These are phyloP conservation scores for Exophiala alcalophila DNA, from an alignment of 2,329 filamentous ascomycete genomes.

Conservation along the genomic window DNA sequence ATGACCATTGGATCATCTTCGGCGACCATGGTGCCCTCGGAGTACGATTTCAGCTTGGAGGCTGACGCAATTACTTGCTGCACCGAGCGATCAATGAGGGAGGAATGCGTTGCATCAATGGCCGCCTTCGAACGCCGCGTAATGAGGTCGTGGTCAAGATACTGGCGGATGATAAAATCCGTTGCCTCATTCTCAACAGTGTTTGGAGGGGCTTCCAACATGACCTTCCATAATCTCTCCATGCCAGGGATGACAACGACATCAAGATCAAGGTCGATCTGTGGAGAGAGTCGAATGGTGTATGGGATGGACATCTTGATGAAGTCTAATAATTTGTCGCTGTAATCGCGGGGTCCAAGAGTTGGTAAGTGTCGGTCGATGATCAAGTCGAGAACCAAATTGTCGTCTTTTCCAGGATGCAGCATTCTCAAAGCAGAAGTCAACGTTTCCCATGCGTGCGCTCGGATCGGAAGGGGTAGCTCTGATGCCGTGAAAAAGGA, in stretches of 20 bases:
- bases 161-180: constrained; percentile 68
- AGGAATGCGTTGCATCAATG: constrained; percentile 61
- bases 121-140: constrained; percentile 44
- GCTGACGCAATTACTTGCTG: constrained; percentile 65
- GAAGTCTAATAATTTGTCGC: constrained; percentile 24
- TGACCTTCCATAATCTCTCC: constrained; percentile 80
- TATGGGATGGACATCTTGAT: constrained; percentile 21
- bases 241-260: constrained; percentile 48
- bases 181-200: constrained; percentile 68
- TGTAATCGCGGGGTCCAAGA: constrained; percentile 21
- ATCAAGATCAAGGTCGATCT: constrained; percentile 40
- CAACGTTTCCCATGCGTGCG: constrained; percentile 68
- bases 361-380: constrained; percentile 22
- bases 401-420: constrained; percentile 25
- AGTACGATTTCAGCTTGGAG: constrained; percentile 51
- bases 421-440: constrained; percentile 41
- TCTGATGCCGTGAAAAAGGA: constrained; percentile 65
- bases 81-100: constrained; percentile 71
- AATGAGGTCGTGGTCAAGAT: constrained; percentile 55
- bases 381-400: constrained; percentile 23
- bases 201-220: constrained; percentile 64
- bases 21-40: constrained; percentile 42
- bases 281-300: constrained; percentile 15
- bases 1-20: constrained; percentile 56
- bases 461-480: constrained; percentile 59